Conservation (phyloP, 495 filamentous ascomycete species). For the Opeltia flavorubescens region DNA sequence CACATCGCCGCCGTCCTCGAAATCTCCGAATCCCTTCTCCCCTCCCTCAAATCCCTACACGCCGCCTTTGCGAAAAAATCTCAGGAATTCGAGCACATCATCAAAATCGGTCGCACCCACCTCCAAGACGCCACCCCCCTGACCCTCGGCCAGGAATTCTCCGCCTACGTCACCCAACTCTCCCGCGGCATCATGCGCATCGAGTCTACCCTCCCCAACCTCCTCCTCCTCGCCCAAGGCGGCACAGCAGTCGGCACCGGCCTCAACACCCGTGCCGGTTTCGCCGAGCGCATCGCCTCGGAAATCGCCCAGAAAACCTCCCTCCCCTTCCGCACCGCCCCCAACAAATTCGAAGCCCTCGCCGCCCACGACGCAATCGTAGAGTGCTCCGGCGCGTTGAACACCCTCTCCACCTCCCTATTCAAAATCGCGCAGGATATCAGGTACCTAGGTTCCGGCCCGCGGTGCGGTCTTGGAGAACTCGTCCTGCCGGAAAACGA, state of each 20-base stretch:
- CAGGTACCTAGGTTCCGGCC: constrained; percentile 89
- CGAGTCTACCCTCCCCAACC: constrained; percentile 64
- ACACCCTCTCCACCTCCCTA: constrained; percentile 81
- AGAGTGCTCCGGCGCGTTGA: constrained; percentile 81
- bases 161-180: constrained; percentile 89
- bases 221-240: constrained; percentile 82
- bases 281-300: constrained; percentile 78
- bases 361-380: constrained; percentile 94
- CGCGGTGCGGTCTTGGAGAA: constrained; percentile 90
- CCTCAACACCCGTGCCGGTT: constrained; percentile 93
- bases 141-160: constrained; percentile 95
- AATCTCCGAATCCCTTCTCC: constrained; percentile 72
- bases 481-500: constrained; percentile 92
- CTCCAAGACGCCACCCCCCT: constrained; percentile 94
- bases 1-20: constrained; percentile 96
- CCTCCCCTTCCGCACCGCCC: constrained; percentile 85
- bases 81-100: constrained; percentile 78
- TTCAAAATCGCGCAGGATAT: constrained; percentile 99
- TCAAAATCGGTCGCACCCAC: constrained; percentile 98
- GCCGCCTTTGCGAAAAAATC: constrained; percentile 77
- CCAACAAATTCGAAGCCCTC: constrained; percentile 99
- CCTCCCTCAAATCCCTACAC: constrained; percentile 65
- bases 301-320: constrained; percentile 88
- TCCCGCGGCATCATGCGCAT: constrained; percentile 83
- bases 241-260: constrained; percentile 96